Conservation (phyloP, 495 filamentous ascomycete genomes). For the Elasticomyces elasticus region DNA sequence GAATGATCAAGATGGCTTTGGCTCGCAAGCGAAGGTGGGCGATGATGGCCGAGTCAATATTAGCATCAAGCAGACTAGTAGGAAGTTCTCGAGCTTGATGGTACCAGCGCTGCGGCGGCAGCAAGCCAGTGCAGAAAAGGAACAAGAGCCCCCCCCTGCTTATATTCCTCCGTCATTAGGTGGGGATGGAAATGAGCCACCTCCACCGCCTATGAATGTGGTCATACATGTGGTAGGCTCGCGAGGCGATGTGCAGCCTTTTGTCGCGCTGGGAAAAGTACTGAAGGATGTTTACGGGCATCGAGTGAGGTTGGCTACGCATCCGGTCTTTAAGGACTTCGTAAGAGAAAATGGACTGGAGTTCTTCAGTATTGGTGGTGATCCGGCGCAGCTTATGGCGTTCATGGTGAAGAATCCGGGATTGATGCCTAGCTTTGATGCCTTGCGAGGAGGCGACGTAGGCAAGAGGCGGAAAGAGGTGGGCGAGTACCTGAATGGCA, state of each 20-base stretch:
- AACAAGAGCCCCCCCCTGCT: conserved; percentile 40
- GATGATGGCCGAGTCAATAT: conserved; percentile 67
- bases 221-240: conserved; percentile 47
- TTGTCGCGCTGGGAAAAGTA: conserved; percentile 44
- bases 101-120: conserved; percentile 55
- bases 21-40: conserved; percentile 44
- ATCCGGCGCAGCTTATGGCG: conserved; percentile 55
- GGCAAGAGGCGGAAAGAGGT: conserved; percentile 35
- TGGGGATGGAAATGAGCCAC: conserved; percentile 47
- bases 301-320: conserved; percentile 55
- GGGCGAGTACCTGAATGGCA: conserved; percentile 52
- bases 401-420: conserved; percentile 41
- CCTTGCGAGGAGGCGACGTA: conserved; percentile 32
- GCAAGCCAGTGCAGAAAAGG: conserved; percentile 33
- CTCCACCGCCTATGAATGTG: conserved; percentile 39
- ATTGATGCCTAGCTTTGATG: conserved; percentile 36
- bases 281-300: conserved; percentile 36
- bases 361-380: conserved; percentile 56
- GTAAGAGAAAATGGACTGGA: conserved; percentile 45
- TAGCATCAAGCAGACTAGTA: conserved; percentile 57
- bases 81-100: conserved; percentile 54
- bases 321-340: conserved; percentile 50
- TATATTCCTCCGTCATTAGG: conserved; percentile 55
- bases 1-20: conserved; percentile 42
- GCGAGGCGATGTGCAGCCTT: conserved; percentile 46